Evolutionary conservation across 495 filamentous ascomycete genomes (phyloP), one percentile per base, ranked within the genome.

Genomic region (Massariosphaeria phaeospora): DNA sequence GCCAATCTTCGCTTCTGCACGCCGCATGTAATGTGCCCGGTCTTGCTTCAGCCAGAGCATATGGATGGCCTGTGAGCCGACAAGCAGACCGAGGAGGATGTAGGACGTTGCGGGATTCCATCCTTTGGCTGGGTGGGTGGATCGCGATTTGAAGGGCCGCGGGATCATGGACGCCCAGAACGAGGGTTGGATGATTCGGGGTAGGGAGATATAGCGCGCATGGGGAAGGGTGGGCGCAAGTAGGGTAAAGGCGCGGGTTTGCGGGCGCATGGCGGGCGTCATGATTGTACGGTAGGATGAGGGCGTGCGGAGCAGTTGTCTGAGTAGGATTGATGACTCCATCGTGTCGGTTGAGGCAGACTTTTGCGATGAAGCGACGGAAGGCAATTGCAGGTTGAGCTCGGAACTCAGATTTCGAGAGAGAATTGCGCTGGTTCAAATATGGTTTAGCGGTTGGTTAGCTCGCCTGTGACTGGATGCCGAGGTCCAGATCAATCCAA

Each of bases 91-190:
- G 47, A 96, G 90, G 65, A 88, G 72, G 62, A 99, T 93, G 73
- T 85, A 96, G 63, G 89, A 90, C 0, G 88, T 96, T 12, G 88
- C 88, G 1, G 93, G 94, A 61, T 96, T 97, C 89, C 88, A 95
- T 59, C 82, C 81, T 13, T 76, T 75, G 47, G 77, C 39, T 46
- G 12, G 44, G 41, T 30, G 17, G 25, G 23, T 18, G 49, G 66
- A 51, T 50, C 64, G 72, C 69, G 52, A 12, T 7, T 73, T 71
- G 25, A 79, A 49, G 49, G 74, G 72, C 42, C 67, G 72, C 1
- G 76, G 80, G 52, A 93, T 75, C 52, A 93, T 67, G 2, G 78
- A 79, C 35, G 72, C 73, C 88, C 88, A 94, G 69, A 90, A 76
- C 2, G 82, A 81, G 6, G 77, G 65, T 52, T 87, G 79, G 17